Evolutionary conservation across 2,329 filamentous ascomycete genomes (phyloP).

Genomic region (Cercospora beticola): DNA sequence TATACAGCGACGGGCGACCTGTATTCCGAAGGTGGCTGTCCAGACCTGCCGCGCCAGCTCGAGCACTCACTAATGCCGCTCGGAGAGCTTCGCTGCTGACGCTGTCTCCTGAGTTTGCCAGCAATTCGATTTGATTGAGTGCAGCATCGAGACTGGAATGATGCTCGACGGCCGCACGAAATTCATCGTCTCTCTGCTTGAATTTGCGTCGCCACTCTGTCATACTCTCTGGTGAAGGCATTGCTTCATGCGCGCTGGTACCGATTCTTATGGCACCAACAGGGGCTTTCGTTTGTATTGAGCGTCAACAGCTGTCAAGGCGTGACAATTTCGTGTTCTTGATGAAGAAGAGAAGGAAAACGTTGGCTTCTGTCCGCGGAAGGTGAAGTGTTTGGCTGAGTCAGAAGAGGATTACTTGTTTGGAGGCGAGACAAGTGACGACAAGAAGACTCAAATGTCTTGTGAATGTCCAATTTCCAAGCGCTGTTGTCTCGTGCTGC

Average conservation of each 20-base stretch:
- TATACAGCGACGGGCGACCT: constrained; percentile 1
- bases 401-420: neutral
- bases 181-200: constrained; percentile 11
- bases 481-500: neutral
- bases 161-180: constrained; percentile 3
- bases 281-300: neutral
- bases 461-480: neutral
- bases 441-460: neutral
- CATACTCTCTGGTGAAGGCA: neutral
- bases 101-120: neutral
- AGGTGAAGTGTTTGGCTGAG: neutral
- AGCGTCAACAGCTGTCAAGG: neutral
- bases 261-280: neutral
- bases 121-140: neutral
- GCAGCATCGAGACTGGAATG: neutral
- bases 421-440: neutral
- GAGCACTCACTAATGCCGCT: neutral
- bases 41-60: neutral
- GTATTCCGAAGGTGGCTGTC: constrained; percentile 8
- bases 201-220: neutral
- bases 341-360: neutral
- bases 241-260: neutral
- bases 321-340: neutral
- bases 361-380: neutral
- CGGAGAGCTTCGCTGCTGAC: neutral